Conservation (phyloP, 768 basidiomycete genomes). For the Tricholomella constricta region DNA sequence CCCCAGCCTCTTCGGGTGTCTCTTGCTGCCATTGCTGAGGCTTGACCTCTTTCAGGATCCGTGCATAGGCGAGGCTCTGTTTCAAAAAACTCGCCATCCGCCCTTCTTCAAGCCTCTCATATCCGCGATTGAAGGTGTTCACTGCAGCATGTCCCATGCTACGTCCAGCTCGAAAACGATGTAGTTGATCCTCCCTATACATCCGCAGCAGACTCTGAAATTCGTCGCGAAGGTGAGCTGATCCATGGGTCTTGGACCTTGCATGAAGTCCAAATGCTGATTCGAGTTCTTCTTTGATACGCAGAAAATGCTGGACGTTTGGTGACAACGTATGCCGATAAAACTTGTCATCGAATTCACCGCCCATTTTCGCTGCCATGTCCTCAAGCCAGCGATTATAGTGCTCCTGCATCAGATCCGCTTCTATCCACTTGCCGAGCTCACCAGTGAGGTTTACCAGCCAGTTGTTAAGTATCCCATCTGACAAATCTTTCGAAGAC, state of each 20-base stretch:
- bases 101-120: constrained; percentile 7
- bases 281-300: constrained; percentile 23
- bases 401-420: constrained; percentile 26
- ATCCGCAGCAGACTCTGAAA: constrained; percentile 14
- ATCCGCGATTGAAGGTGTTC: constrained; percentile 16
- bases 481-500: constrained; percentile 16
- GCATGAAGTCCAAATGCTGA: constrained; percentile 13
- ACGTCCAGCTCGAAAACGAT: constrained; percentile 17
- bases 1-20: background rate
- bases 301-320: constrained; percentile 22
- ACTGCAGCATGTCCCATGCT: constrained; percentile 16
- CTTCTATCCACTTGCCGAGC: constrained; percentile 17
- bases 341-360: constrained; percentile 22
- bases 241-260: constrained; percentile 18
- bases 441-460: constrained; percentile 25
- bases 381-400: constrained; percentile 24
- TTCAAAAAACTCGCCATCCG: background rate
- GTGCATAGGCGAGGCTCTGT: background rate
- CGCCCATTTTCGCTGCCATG: constrained; percentile 18
- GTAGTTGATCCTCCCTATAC: constrained; percentile 21
- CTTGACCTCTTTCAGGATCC: background rate
- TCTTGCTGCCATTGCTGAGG: background rate
- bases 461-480: constrained; percentile 22
- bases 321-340: constrained; percentile 24
- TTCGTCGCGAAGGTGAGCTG: constrained; percentile 18